Conservation (phyloP, 2,329 filamentous ascomycete species). For the Cercospora beticola region DNA sequence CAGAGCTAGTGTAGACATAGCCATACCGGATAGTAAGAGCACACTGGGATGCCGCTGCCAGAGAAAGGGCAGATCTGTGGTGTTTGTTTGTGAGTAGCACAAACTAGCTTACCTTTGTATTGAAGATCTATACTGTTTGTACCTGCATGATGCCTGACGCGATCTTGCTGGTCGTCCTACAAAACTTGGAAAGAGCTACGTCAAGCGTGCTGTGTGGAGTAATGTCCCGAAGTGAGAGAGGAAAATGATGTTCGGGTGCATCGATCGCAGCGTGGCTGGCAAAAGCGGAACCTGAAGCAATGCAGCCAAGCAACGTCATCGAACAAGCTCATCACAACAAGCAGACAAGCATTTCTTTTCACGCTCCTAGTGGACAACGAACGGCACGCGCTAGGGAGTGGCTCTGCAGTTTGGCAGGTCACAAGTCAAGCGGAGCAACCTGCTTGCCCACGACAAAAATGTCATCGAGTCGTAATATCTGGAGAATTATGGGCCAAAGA, state of each 20-base stretch:
- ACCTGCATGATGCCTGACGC: constrained; percentile 8
- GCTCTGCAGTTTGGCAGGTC: not conserved
- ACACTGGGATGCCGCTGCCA: not conserved
- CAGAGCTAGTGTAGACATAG: constrained; percentile 17
- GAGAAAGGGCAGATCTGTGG: not conserved
- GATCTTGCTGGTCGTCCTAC: constrained; percentile 12
- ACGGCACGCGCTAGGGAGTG: not conserved
- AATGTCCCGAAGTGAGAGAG: constrained; percentile 13
- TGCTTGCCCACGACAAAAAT: not conserved
- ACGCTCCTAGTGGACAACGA: not conserved
- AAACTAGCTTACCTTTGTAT: constrained; percentile 2
- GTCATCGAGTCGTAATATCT: not conserved
- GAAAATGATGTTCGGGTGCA: constrained; percentile 1
- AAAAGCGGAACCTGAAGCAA: not conserved
- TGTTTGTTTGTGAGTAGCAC: not conserved
- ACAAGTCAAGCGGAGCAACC: not conserved
- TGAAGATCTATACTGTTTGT: constrained; percentile 6
- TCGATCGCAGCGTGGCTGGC: constrained; percentile 4
- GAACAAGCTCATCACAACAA: constrained; percentile 2
- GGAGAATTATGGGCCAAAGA: not conserved
- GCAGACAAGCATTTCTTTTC: constrained; percentile 1
- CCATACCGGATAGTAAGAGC: not conserved
- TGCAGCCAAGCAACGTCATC: constrained; percentile 14
- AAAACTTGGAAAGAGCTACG: constrained; percentile 18
- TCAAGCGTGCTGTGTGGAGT: constrained; percentile 7